Evolutionary conservation across 169 alveolate genomes (phyloP).

Genomic region (Cryptosporidium muris): DNA sequence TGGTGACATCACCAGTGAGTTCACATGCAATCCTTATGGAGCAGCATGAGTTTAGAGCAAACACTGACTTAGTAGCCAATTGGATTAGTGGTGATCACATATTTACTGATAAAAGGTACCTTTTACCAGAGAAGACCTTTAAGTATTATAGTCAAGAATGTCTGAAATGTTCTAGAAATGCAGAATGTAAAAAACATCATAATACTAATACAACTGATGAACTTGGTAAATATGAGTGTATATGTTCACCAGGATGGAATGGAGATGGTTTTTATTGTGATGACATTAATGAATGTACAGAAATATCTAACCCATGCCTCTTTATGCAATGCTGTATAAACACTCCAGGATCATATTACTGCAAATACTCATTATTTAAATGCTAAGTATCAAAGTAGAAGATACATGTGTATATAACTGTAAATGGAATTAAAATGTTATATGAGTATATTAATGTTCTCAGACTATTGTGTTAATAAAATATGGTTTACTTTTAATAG

Average conservation of each 20-base stretch:
- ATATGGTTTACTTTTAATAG: too few relatives aligned
- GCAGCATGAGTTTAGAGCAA: slow-evolving; percentile 20
- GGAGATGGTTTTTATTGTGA: slow-evolving; percentile 48
- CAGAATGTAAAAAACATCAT: slow-evolving; percentile 41
- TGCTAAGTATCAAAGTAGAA: neutral
- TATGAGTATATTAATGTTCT: too few relatives aligned
- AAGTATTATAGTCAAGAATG: slow-evolving; percentile 32
- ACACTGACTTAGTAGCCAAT: slow-evolving; percentile 34
- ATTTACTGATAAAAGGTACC: slow-evolving; percentile 42
- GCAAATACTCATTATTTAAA: slow-evolving; percentile 17
- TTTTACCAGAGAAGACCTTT: slow-evolving; percentile 27
- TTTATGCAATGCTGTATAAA: slow-evolving; percentile 38
- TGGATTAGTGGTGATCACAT: slow-evolving; percentile 66
- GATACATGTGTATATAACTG: too few relatives aligned
- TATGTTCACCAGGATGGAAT: slow-evolving; percentile 54
- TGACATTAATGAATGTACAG: slow-evolving; percentile 46
- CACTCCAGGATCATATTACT: slow-evolving; percentile 63
- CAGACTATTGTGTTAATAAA: too few relatives aligned
- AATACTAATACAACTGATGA: slow-evolving; percentile 30
- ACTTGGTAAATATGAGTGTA: slow-evolving; percentile 59
- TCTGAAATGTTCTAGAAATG: slow-evolving; percentile 36
- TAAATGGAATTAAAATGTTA: too few relatives aligned
- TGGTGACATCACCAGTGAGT: slow-evolving; percentile 27
- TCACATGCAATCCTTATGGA: slow-evolving; percentile 29
- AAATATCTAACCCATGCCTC: slow-evolving; percentile 26